Evolutionary conservation across 179 eudicot genomes (phyloP), one percentile per base, ranked within the genome.

Genomic region (Nepenthes alata): DNA sequence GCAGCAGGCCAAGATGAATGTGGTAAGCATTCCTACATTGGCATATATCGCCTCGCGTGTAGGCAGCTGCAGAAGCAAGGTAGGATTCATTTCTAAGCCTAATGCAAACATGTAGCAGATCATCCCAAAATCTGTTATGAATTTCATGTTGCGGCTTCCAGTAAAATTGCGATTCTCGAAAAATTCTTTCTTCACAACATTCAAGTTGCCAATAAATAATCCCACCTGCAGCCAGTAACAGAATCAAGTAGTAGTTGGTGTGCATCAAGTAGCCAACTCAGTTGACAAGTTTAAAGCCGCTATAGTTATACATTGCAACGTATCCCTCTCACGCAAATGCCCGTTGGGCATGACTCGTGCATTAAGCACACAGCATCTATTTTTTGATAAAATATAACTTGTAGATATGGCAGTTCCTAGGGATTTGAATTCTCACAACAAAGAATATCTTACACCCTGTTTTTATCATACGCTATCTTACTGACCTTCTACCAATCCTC

Each of bases 51-150:
- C 74, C 53, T 91, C 98, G 0, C 78, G 79, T 37, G 69, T 70
- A 1, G 88, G 89, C 1, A 84, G 62, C 11, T 76, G 78, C 1
- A 85, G 56, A 45, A 81, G 75, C 13, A 74, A 75, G 3, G 61
- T 35, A 5, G 85, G 96, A 55, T 89, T 88, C 61, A 91, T 82
- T 56, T 91, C 96, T 47, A 91, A 72, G 59, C 97, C 97, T 47
- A 86, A 69, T 0, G 85, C 89, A 62, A 85, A 88, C 87, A 88
- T 88, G 70, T 88, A 86, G 50, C 72, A 72, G 4, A 83, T 80
- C 91, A 91, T 88, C 12, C 89, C 95, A 37, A 83, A 84, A 51
- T 91, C 96, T 12, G 89, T 82, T n/a, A 91, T 51, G 60, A 75
- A 81, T 11, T 73, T 77, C 62, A 89, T 53, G 74, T 82, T 74